phyloP scores from a whole-genome alignment of 31 red algal genomes.

The Odonthalia washingtoniensis region DNA sequence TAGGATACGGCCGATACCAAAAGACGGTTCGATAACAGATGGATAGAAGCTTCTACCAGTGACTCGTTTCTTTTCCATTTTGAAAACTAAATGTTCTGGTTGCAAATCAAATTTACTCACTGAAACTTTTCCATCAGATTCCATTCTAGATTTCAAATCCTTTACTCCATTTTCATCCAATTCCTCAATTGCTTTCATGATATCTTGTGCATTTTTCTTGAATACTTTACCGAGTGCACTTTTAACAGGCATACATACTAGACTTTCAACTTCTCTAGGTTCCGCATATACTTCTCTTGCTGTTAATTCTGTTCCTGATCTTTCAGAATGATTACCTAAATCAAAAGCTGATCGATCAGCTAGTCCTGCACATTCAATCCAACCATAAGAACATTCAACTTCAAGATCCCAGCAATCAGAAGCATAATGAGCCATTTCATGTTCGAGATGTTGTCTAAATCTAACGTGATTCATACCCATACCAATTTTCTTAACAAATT shows the following conservation, averaged over 20 bases:
- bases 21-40: constrained; percentile 94
- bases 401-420: constrained; percentile 93
- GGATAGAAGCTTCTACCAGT: constrained; percentile 88
- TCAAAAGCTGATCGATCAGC: constrained; percentile 94
- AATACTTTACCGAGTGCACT: constrained; percentile 79
- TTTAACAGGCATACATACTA: constrained; percentile 77
- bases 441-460: constrained; percentile 89
- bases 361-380: constrained; percentile 92
- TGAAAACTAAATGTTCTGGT: constrained; percentile 62
- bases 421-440: constrained; percentile 99
- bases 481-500: constrained; percentile 79
- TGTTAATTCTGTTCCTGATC: constrained; percentile 69
- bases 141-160: constrained; percentile 33
- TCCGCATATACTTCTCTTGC: constrained; percentile 72
- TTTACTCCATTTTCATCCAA: constrained; percentile 50
- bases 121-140: constrained; percentile 31
- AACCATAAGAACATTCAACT: constrained; percentile 83
- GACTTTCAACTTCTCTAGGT: constrained; percentile 46
- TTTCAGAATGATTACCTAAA: constrained; percentile 77
- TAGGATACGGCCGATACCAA: constrained; percentile 91
- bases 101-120: constrained; percentile 55
- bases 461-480: constrained; percentile 81
- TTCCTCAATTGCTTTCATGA: constrained; percentile 74
- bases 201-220: constrained; percentile 73
- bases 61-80: constrained; percentile 60